phyloP scores from a whole-genome alignment of 2,329 filamentous ascomycete species.

The Neurospora sp. region DNA sequence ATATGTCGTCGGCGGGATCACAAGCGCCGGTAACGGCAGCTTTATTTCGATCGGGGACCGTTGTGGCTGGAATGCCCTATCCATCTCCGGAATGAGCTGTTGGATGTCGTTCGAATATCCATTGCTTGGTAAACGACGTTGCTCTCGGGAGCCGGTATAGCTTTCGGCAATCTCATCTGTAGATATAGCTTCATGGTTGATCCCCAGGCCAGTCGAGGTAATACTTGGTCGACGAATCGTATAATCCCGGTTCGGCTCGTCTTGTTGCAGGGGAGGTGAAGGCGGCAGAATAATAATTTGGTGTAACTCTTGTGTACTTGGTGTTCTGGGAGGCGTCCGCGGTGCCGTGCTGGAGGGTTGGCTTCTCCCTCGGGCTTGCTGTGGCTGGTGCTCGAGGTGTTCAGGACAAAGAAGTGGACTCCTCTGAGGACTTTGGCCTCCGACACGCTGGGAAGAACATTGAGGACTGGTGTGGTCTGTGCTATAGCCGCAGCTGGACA shows the following conservation, averaged over 20 bases:
- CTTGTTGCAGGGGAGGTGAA: neutral
- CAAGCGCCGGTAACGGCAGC: slow-evolving; percentile 11
- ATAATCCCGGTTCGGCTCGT: neutral
- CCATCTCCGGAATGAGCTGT: slow-evolving; percentile 38
- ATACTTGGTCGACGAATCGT: slow-evolving; percentile 1
- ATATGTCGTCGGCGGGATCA: neutral
- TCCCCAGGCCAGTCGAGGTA: neutral
- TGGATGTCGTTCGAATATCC: slow-evolving; percentile 28
- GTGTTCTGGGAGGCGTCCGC: neutral
- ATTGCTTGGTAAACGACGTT: slow-evolving; percentile 12
- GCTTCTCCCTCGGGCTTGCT: slow-evolving; percentile 5
- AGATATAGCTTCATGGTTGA: slow-evolving; percentile 1
- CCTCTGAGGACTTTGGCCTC: slow-evolving; percentile 12
- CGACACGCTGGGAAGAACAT: slow-evolving; percentile 10
- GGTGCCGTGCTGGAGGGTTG: slow-evolving; percentile 1
- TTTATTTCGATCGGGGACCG: slow-evolving; percentile 30
- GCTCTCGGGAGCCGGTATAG: neutral
- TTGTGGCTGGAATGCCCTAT: slow-evolving; percentile 39
- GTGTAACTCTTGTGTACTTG: neutral
- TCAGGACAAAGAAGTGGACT: slow-evolving; percentile 16
- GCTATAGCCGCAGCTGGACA: slow-evolving; percentile 33
- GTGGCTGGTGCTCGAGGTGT: slow-evolving; percentile 10
- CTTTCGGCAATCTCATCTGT: slow-evolving; percentile 1
- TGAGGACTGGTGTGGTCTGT: slow-evolving; percentile 12
- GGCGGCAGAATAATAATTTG: neutral